phyloP scores from a whole-genome alignment of 164 flowering plant genomes.

The Amborella trichopoda region DNA sequence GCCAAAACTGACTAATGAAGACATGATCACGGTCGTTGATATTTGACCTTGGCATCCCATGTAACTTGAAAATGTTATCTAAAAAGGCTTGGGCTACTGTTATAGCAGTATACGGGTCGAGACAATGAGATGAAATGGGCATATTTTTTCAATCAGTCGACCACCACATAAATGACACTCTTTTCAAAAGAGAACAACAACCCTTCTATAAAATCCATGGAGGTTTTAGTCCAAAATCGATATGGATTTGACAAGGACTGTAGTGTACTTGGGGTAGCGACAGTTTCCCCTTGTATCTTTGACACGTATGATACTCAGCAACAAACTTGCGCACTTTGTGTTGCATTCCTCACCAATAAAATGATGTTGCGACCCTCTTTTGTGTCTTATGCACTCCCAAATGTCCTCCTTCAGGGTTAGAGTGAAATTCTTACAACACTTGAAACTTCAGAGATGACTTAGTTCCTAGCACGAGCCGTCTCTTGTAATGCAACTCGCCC shows the following conservation, averaged over 20 bases:
- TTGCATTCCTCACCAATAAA: background rate
- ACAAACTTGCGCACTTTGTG: background rate
- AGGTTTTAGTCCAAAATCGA: background rate
- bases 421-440: background rate
- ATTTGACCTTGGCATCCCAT: constrained; percentile 1
- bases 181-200: background rate
- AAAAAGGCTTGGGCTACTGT: background rate
- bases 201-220: constrained; percentile 1
- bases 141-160: constrained; percentile 1
- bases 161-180: background rate
- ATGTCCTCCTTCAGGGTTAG: background rate
- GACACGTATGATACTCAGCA: background rate
- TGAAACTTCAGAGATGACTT: background rate
- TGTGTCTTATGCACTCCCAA: background rate
- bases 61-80: background rate
- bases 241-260: background rate
- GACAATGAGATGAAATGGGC: background rate
- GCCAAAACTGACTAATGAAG: background rate
- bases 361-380: background rate
- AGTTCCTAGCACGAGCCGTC: background rate
- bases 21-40: background rate
- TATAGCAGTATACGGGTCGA: background rate
- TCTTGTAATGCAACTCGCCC: background rate
- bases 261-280: background rate
- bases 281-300: background rate